Percentiles rank a stretch among this genome's conserved stretches.
These are phyloP conservation scores for Annulohypoxylon truncatum DNA, from an alignment of 2,329 filamentous ascomycete genomes.

Conservation along the genomic window DNA sequence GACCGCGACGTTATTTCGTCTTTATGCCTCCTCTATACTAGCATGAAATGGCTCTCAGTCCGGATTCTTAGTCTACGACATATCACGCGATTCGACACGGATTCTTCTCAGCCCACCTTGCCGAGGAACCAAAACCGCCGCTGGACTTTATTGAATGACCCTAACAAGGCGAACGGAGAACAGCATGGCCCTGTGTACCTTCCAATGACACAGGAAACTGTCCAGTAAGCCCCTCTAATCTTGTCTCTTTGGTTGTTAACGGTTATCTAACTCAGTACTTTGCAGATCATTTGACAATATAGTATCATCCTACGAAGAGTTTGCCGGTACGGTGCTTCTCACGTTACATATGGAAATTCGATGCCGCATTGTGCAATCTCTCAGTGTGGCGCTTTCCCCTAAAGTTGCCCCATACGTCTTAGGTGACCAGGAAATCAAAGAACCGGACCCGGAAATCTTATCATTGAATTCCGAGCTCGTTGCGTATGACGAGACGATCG, in stretches of 20 bases:
- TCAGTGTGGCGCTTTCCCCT: constrained; percentile 72
- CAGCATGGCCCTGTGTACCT: constrained; percentile 76
- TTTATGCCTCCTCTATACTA: constrained; percentile 91
- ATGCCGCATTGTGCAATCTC: constrained; percentile 84
- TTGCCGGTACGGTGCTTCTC: constrained; percentile 81
- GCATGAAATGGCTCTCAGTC: constrained; percentile 96
- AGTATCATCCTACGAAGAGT: constrained; percentile 81
- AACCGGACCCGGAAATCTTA: constrained; percentile 84
- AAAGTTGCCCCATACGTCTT: constrained; percentile 71
- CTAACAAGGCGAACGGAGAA: constrained; percentile 68
- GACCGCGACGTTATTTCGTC: constrained; percentile 88
- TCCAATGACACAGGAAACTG: constrained; percentile 87
- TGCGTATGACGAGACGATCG: constrained; percentile 86
- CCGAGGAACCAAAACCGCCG: constrained; percentile 73
- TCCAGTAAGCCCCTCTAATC: constrained; percentile 68
- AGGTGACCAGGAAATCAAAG: constrained; percentile 76
- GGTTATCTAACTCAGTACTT: constrained; percentile 18
- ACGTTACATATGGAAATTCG: constrained; percentile 91
- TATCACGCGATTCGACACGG: constrained; percentile 79
- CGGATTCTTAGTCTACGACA: constrained; percentile 85
- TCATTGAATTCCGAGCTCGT: constrained; percentile 85
- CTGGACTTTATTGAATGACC: constrained; percentile 84
- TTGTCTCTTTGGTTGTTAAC: neutral
- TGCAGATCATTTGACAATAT: constrained; percentile 85
- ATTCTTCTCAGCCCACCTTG: constrained; percentile 68